Conservation (phyloP, 108 stramenopile species). For the Cyclotella cryptica region DNA sequence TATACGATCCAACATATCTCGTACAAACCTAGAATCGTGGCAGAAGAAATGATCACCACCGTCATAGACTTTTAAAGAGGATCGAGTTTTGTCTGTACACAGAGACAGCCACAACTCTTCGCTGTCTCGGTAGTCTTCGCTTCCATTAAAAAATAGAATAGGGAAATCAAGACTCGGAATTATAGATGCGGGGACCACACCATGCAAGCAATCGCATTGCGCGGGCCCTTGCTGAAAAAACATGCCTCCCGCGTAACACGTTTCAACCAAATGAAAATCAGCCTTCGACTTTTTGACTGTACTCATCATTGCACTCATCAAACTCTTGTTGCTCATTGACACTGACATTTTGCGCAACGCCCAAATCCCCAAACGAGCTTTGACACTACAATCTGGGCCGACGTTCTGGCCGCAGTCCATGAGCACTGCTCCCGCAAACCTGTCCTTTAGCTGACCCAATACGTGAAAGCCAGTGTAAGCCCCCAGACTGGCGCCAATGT, state of each 20-base stretch:
- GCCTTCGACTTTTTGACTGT: constrained; percentile 57
- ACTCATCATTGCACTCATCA: constrained; percentile 54
- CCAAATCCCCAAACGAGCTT: constrained; percentile 56
- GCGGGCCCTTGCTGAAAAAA: constrained; percentile 52
- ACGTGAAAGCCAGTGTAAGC: constrained; percentile 68
- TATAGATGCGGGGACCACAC: constrained; percentile 57
- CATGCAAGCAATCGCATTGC: constrained; percentile 58
- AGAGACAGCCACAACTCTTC: constrained; percentile 63
- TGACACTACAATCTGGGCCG: constrained; percentile 59
- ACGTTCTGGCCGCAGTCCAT: constrained; percentile 72
- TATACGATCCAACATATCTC: constrained; percentile 55
- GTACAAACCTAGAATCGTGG: constrained; percentile 62
- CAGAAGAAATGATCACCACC: constrained; percentile 70
- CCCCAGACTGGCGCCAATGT: constrained; percentile 62
- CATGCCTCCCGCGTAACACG: constrained; percentile 56
- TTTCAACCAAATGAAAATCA: constrained; percentile 56
- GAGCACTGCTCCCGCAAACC: constrained; percentile 59
- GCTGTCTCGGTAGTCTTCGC: constrained; percentile 65
- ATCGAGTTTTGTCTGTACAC: constrained; percentile 46
- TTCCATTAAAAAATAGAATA: constrained; percentile 65
- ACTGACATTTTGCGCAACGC: constrained; percentile 33
- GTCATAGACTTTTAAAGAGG: constrained; percentile 66
- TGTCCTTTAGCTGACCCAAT: constrained; percentile 36
- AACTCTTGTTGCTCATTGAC: constrained; percentile 42
- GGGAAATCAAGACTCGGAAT: constrained; percentile 57